Evolutionary conservation across 306 rosid species (phyloP).

Genomic region (Carpinus viminea): DNA sequence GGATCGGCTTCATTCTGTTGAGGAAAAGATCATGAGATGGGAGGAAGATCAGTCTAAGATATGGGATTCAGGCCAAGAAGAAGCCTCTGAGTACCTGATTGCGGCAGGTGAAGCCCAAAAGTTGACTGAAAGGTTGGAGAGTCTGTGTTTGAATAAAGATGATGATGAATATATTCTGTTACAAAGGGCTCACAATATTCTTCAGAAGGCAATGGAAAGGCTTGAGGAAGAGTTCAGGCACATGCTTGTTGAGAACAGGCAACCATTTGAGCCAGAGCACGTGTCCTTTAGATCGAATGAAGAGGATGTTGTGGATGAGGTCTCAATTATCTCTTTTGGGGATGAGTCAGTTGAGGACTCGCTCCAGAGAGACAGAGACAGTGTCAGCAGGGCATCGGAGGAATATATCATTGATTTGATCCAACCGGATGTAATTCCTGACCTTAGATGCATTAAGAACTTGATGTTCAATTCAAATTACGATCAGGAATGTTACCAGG

Average conservation of each 20-base stretch:
- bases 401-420: constrained; percentile 68
- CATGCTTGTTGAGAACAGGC: constrained; percentile 70
- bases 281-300: constrained; percentile 71
- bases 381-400: constrained; percentile 58
- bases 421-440: constrained; percentile 59
- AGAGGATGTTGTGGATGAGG: constrained; percentile 61
- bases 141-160: constrained; percentile 49
- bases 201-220: constrained; percentile 83
- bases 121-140: constrained; percentile 58
- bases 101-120: constrained; percentile 59
- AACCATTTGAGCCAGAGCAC: constrained; percentile 70
- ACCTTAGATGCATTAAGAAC: constrained; percentile 65
- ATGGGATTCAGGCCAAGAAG: constrained; percentile 71
- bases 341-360: constrained; percentile 73
- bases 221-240: constrained; percentile 79
- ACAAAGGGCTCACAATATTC: constrained; percentile 64
- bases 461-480: constrained; percentile 69
- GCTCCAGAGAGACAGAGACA: constrained; percentile 57
- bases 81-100: constrained; percentile 59
- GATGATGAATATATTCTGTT: constrained; percentile 45
- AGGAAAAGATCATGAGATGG: constrained; percentile 69
- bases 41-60: constrained; percentile 76
- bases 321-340: constrained; percentile 67
- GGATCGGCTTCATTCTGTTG: constrained; percentile 42
- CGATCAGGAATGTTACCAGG: constrained; percentile 71